Evolutionary conservation across 2,329 filamentous ascomycete species (phyloP).

Genomic region (Hymenoscyphus occultus): DNA sequence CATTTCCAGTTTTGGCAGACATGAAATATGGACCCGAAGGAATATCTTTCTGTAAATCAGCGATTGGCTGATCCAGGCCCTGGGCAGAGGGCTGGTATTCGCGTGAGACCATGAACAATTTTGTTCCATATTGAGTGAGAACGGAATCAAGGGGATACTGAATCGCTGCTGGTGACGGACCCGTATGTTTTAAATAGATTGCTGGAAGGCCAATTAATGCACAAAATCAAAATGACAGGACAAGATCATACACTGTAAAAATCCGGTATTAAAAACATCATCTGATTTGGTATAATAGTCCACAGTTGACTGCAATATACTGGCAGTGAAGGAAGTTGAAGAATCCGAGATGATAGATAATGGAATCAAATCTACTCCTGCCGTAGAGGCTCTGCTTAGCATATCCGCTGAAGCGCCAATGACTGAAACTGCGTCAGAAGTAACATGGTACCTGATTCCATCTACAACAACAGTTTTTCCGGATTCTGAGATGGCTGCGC

Average conservation of each 20-base stretch:
- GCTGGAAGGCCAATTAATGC: constrained; percentile 13
- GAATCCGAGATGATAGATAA: constrained; percentile 29
- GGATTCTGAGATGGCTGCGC: constrained; percentile 15
- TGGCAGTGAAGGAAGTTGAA: constrained; percentile 21
- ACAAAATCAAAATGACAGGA: neutral
- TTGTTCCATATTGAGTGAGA: constrained; percentile 26
- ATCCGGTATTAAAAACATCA: constrained; percentile 33
- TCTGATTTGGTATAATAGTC: constrained; percentile 11
- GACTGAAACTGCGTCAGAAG: constrained; percentile 25
- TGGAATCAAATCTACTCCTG: constrained; percentile 27
- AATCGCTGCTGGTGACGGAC: constrained; percentile 10
- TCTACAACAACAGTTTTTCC: constrained; percentile 30
- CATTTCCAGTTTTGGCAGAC: constrained; percentile 40
- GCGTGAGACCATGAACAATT: constrained; percentile 23
- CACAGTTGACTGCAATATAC: constrained; percentile 23
- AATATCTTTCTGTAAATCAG: constrained; percentile 36
- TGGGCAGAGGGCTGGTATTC: constrained; percentile 19
- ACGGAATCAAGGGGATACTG: constrained; percentile 16
- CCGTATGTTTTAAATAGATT: constrained; percentile 22
- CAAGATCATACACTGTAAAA: constrained; percentile 26
- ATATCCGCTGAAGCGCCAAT: constrained; percentile 21
- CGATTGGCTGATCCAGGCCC: constrained; percentile 9
- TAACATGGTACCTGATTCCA: constrained; percentile 36
- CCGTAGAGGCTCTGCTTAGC: constrained; percentile 17
- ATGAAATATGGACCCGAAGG: constrained; percentile 48